These are phyloP conservation scores for Cladorrhinum sp. DNA, from an alignment of 2,329 filamentous ascomycete genomes.

Conservation along the genomic window DNA sequence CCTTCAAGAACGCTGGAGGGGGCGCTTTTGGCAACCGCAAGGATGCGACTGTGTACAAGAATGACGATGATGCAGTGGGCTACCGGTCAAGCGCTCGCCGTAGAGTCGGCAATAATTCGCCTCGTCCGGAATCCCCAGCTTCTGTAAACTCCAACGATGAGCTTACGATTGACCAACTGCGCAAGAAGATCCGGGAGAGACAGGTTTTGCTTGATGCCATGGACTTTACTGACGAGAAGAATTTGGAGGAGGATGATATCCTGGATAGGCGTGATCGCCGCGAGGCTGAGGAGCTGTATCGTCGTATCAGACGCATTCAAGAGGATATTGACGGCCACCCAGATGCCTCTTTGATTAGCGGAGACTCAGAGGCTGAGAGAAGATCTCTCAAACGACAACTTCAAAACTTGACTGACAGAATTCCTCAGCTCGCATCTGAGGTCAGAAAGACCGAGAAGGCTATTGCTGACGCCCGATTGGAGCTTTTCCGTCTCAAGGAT, in stretches of 20 bases:
- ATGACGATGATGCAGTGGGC: conserved; percentile 88
- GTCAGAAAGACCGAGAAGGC: conserved; percentile 87
- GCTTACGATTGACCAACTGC: conserved; percentile 78
- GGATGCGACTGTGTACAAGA: conserved; percentile 94
- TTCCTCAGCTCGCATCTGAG: conserved; percentile 88
- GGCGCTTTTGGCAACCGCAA: conserved; percentile 66
- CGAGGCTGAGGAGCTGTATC: conserved; percentile 91
- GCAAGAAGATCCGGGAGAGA: conserved; percentile 90
- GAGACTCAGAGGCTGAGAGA: conserved; percentile 85
- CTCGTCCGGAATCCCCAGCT: conserved; percentile 73
- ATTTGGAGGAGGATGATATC: conserved; percentile 84
- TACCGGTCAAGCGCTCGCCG: conserved; percentile 93
- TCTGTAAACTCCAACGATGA: conserved; percentile 75
- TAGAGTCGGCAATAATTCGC: conserved; percentile 70
- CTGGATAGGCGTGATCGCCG: conserved; percentile 86
- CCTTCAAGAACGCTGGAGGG: conserved; percentile 67
- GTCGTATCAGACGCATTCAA: conserved; percentile 84
- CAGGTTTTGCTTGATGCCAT: conserved; percentile 92
- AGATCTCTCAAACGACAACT: conserved; percentile 84
- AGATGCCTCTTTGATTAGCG: conserved; percentile 64
- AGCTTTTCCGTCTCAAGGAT: conserved; percentile 90
- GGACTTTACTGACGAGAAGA: conserved; percentile 91
- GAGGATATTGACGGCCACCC: conserved; percentile 94
- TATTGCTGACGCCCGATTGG: conserved; percentile 86
- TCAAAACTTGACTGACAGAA: conserved; percentile 80